Percentiles rank a stretch among this genome's conserved stretches.
These are phyloP conservation scores for Chaetoceros muelleri DNA, from an alignment of 108 stramenopile species.

Conservation along the genomic window DNA sequence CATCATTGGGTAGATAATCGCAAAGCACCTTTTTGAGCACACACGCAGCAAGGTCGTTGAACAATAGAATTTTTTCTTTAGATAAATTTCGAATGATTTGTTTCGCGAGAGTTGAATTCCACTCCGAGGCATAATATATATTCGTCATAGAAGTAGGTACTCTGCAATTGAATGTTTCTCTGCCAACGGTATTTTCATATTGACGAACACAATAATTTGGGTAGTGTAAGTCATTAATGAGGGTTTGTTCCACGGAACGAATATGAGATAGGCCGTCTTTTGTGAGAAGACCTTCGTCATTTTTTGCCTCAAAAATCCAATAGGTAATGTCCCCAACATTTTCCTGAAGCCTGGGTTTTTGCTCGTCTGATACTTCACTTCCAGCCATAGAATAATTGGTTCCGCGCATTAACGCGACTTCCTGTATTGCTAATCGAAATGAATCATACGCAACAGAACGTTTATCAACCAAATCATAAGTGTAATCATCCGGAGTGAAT, in stretches of 20 bases:
- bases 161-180: conserved; percentile 12
- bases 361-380: neutral
- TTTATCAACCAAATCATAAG: conserved; percentile 29
- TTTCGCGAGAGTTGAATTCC: conserved; percentile 22
- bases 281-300: conserved; percentile 19
- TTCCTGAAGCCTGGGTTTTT: conserved; percentile 10
- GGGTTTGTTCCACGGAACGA: conserved; percentile 27
- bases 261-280: conserved; percentile 10
- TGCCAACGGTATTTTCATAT: conserved; percentile 13
- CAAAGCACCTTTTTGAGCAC: conserved; percentile 15
- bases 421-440: conserved; percentile 25
- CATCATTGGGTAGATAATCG: conserved; percentile 9
- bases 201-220: conserved; percentile 19
- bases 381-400: neutral
- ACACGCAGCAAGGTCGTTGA: conserved; percentile 24
- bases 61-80: conserved; percentile 13
- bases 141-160: conserved; percentile 17
- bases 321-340: conserved; percentile 21
- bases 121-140: conserved; percentile 31
- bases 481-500: conserved; percentile 24
- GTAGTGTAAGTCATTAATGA: conserved; percentile 17
- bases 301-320: conserved; percentile 39
- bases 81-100: conserved; percentile 18
- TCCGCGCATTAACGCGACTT: no score
- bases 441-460: conserved; percentile 35